phyloP scores from a whole-genome alignment of 345 rosid species.

The Lumnitzera littorea region DNA sequence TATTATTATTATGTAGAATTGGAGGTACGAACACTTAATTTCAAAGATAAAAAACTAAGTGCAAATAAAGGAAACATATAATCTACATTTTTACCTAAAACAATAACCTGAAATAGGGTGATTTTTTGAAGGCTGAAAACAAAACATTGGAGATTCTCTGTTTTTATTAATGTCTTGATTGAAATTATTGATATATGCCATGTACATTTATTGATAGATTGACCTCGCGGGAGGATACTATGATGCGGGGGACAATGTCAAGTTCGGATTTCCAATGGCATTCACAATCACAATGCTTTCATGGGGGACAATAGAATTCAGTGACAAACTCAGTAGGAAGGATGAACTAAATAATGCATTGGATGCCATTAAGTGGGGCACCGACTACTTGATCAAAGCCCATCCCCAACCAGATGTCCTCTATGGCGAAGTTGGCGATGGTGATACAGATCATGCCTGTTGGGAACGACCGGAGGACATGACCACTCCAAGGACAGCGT shows the following conservation, averaged over 20 bases:
- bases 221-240: constrained; percentile 71
- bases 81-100: too few relatives aligned
- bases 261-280: constrained; percentile 75
- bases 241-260: constrained; percentile 71
- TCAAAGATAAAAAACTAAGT: too few relatives aligned
- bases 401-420: constrained; percentile 42
- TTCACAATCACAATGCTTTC: constrained; percentile 62
- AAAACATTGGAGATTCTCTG: too few relatives aligned
- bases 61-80: too few relatives aligned
- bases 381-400: constrained; percentile 65
- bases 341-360: constrained; percentile 35
- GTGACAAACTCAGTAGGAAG: constrained; percentile 17
- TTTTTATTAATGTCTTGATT: too few relatives aligned
- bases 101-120: too few relatives aligned
- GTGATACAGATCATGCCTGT: constrained; percentile 46
- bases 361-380: constrained; percentile 54
- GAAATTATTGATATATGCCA: background rate
- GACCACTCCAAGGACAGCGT: constrained; percentile 49
- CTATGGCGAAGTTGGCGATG: constrained; percentile 57
- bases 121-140: too few relatives aligned
- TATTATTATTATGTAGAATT: too few relatives aligned
- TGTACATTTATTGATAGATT: constrained; percentile 16
- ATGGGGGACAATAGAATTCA: constrained; percentile 61
- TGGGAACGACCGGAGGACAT: constrained; percentile 79
- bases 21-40: too few relatives aligned